These are phyloP conservation scores for Thuidium tamariscinum DNA, from an alignment of 225 moss, liverwort and hornwort genomes.

Conservation along the genomic window DNA sequence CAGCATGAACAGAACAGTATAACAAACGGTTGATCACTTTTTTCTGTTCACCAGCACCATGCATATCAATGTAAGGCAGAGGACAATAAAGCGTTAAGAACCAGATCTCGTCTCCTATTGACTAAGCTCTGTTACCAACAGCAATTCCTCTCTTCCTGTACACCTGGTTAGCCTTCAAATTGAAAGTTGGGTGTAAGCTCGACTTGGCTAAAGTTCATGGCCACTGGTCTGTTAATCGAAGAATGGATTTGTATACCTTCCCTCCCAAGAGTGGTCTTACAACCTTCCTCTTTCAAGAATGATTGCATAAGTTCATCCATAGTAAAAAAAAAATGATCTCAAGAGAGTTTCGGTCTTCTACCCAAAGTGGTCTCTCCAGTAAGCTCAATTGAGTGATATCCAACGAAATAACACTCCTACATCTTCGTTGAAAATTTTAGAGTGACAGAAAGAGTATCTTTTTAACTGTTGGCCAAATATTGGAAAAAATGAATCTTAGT, in stretches of 20 bases:
- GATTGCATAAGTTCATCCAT: neutral
- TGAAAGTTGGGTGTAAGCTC: no score
- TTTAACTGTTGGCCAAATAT: neutral
- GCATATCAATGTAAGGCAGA: neutral
- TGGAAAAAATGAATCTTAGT: neutral
- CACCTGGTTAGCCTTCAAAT: neutral
- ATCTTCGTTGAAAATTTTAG: neutral
- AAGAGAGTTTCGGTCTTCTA: neutral
- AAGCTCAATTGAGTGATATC: neutral
- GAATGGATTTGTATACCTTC: neutral
- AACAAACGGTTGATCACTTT: neutral
- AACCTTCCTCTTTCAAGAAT: neutral
- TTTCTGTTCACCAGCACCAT: neutral
- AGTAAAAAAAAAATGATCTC: neutral
- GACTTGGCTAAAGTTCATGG: neutral
- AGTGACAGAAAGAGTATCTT: neutral
- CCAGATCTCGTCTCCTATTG: neutral
- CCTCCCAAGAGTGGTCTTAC: neutral
- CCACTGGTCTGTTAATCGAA: neutral
- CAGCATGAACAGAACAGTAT: neutral
- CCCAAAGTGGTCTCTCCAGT: neutral
- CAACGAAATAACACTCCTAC: neutral
- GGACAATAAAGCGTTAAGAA: no score
- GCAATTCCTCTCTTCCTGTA: neutral
- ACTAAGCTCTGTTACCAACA: neutral